phyloP scores from a whole-genome alignment of 179 eudicot species.

The Silene vulgaris region DNA sequence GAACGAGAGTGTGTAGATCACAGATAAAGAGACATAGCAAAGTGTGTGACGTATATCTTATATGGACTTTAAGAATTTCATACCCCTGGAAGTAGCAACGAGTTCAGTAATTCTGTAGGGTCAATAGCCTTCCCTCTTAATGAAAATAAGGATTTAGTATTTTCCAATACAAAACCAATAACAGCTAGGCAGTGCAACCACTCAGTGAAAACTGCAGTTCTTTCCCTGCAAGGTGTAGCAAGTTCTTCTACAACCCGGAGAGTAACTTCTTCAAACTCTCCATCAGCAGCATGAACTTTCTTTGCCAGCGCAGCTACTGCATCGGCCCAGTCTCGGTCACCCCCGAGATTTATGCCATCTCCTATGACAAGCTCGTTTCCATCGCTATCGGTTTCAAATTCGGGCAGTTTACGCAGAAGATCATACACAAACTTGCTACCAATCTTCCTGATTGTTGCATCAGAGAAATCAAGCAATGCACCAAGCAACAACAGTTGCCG shows the following conservation, averaged over 20 bases:
- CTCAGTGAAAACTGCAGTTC: constrained; percentile 78
- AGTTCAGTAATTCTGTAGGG: constrained; percentile 67
- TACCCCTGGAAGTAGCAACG: constrained; percentile 94
- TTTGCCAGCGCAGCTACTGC: constrained; percentile 66
- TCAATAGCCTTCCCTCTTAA: constrained; percentile 75
- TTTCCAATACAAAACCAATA: constrained; percentile 68
- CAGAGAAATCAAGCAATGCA: constrained; percentile 87
- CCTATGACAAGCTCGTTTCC: constrained; percentile 71
- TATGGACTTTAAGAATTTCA: constrained; percentile 14
- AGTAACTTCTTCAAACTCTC: constrained; percentile 89
- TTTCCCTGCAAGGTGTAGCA: constrained; percentile 86
- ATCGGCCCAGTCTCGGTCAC: constrained; percentile 81
- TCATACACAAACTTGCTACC: constrained; percentile 65
- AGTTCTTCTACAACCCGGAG: constrained; percentile 67
- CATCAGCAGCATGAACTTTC: constrained; percentile 74
- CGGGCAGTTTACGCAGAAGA: constrained; percentile 55
- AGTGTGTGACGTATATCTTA: not conserved
- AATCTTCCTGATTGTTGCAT: constrained; percentile 64
- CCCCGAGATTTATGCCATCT: constrained; percentile 86
- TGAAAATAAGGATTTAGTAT: constrained; percentile 50
- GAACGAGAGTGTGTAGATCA: not conserved
- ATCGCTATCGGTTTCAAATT: constrained; percentile 57
- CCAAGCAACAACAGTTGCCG: constrained; percentile 92
- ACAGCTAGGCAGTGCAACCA: constrained; percentile 98
- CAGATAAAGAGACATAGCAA: constrained; percentile 1